Conservation (phyloP, 352 stramenopile species). For the Discostella stelligera region DNA sequence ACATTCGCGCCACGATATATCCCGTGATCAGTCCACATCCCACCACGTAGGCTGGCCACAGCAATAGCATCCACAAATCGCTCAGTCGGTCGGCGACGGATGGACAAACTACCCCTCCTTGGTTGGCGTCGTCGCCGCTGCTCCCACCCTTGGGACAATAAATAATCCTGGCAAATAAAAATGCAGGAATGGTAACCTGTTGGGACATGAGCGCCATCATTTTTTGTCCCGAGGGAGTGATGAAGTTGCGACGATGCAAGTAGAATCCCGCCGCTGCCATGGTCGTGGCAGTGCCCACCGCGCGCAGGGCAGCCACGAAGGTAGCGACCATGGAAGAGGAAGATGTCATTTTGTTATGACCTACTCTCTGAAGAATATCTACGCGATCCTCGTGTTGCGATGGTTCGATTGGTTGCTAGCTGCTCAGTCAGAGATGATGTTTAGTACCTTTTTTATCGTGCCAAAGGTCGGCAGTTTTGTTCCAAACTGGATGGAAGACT, state of each 20-base stretch:
- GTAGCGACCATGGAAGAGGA: slow-evolving; percentile 33
- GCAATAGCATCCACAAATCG: slow-evolving; percentile 67
- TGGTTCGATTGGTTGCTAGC: too few species aligned
- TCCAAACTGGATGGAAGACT: too few species aligned
- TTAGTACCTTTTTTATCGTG: too few species aligned
- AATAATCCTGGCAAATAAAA: slow-evolving; percentile 81
- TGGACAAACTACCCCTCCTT: slow-evolving; percentile 49
- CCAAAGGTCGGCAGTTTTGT: too few species aligned
- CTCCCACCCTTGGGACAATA: slow-evolving; percentile 50
- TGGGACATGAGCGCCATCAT: slow-evolving; percentile 74
- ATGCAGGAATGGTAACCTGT: slow-evolving; percentile 76
- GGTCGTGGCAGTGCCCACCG: slow-evolving; percentile 66
- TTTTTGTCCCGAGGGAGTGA: slow-evolving; percentile 60
- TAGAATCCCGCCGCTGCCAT: slow-evolving; percentile 71
- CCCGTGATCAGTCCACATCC: slow-evolving; percentile 56
- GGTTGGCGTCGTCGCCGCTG: background rate
- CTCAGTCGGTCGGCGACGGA: slow-evolving; percentile 55
- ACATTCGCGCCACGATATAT: slow-evolving; percentile 45
- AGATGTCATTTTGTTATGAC: slow-evolving; percentile 13
- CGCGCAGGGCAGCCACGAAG: slow-evolving; percentile 65
- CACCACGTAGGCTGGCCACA: slow-evolving; percentile 74
- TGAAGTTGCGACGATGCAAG: slow-evolving; percentile 60
- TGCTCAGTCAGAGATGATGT: too few species aligned
- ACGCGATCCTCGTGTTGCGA: too few species aligned
- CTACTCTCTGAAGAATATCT: too few species aligned